Evolutionary conservation across 1,284 basidiomycete species (phyloP).

Genomic region (Ceratobasidium sp.): DNA sequence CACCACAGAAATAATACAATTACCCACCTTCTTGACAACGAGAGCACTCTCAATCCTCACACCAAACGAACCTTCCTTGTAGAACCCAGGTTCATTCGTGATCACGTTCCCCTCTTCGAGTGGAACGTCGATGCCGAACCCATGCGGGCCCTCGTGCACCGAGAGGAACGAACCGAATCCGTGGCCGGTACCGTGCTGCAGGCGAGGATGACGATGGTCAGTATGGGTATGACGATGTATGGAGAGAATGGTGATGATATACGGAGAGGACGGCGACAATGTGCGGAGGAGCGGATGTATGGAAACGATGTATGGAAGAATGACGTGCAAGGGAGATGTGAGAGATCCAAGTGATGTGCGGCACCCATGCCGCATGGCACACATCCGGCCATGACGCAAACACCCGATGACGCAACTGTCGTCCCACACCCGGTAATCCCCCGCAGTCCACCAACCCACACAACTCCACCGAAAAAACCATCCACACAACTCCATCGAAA

Average conservation of each 20-base stretch:
- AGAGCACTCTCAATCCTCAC: slow-evolving; percentile 91
- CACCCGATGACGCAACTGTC: slow-evolving; percentile 60
- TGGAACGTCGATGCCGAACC: slow-evolving; percentile 75
- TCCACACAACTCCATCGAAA: too few species aligned
- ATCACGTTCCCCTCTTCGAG: slow-evolving; percentile 88
- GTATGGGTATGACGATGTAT: slow-evolving; percentile 62
- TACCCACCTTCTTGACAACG: slow-evolving; percentile 76
- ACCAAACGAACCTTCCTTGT: slow-evolving; percentile 87
- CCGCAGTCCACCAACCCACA: too few species aligned
- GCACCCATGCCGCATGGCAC: too few species aligned
- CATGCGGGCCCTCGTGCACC: slow-evolving; percentile 64
- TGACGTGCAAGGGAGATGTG: too few species aligned
- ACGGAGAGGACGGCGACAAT: slow-evolving; percentile 47
- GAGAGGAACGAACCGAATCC: slow-evolving; percentile 82
- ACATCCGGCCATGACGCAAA: not conserved
- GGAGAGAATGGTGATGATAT: slow-evolving; percentile 67
- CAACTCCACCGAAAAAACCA: too few species aligned
- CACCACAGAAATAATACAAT: slow-evolving; percentile 57
- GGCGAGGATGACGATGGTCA: slow-evolving; percentile 65
- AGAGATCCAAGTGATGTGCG: too few species aligned
- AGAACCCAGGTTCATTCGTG: slow-evolving; percentile 90
- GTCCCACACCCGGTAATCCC: slow-evolving; percentile 39
- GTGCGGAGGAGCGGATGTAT: slow-evolving; percentile 52
- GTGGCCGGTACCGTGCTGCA: slow-evolving; percentile 86
- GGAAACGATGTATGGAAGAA: not conserved